phyloP scores from a whole-genome alignment of 169 alveolate species.

The Haemoproteus tartakovskyi region DNA sequence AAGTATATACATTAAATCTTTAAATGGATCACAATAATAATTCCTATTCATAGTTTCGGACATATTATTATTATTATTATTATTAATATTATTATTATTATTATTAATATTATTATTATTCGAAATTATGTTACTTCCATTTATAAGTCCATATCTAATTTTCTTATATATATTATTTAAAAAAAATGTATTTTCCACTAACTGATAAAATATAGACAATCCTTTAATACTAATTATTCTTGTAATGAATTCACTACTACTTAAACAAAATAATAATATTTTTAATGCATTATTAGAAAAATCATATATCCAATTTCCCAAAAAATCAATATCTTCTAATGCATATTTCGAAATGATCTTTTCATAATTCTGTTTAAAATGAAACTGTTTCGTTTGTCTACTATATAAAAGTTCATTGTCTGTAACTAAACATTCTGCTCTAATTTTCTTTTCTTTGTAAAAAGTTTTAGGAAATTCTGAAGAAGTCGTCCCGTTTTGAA shows the following conservation, averaged over 20 bases:
- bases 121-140: not conserved
- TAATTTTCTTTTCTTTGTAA: not conserved
- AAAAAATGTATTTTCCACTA: conserved; percentile 43
- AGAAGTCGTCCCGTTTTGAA: not conserved
- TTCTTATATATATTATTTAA: conserved; percentile 44
- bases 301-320: conserved; percentile 45
- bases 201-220: conserved; percentile 47
- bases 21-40: too few relatives aligned
- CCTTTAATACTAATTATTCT: conserved; percentile 64
- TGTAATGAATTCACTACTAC: conserved; percentile 56
- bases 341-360: conserved; percentile 14
- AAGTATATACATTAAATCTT: conserved; percentile 58
- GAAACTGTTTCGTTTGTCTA: conserved; percentile 14
- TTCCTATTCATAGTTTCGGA: too few relatives aligned
- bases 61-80: not conserved
- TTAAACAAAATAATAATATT: conserved; percentile 46
- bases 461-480: too few relatives aligned
- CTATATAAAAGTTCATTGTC: conserved; percentile 33
- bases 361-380: conserved; percentile 51
- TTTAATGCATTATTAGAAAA: conserved; percentile 53
- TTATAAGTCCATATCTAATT: not conserved
- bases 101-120: not conserved
- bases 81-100: not conserved
- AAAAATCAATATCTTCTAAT: conserved; percentile 51
- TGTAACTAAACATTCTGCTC: conserved; percentile 4